Conservation (phyloP, 2,329 filamentous ascomycete species). For the Penicillium psychrosexuale region DNA sequence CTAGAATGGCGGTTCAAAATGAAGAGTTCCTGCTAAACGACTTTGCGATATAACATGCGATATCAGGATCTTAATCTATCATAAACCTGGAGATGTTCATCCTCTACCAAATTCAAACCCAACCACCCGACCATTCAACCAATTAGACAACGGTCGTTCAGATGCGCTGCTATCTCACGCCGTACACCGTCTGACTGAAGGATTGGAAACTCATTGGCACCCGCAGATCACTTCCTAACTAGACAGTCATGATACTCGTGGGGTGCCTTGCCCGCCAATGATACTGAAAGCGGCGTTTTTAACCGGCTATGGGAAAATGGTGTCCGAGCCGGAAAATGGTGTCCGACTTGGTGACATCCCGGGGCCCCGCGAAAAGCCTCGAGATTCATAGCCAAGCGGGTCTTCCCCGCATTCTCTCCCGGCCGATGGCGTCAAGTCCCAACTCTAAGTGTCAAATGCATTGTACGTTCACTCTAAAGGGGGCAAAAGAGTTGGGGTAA, state of each 20-base stretch:
- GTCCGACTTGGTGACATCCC: neutral
- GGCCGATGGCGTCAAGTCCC: neutral
- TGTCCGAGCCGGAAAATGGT: slow-evolving; percentile 4
- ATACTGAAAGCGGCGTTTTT: neutral
- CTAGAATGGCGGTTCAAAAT: too few relatives aligned
- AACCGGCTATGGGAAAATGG: neutral
- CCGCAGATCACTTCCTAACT: neutral
- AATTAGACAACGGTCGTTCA: too few relatives aligned
- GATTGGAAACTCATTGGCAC: neutral
- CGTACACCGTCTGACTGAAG: too few relatives aligned
- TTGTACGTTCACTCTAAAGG: too few relatives aligned
- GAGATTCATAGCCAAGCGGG: neutral
- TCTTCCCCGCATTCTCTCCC: neutral
- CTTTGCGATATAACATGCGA: too few relatives aligned
- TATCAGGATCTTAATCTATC: too few relatives aligned
- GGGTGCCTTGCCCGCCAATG: neutral
- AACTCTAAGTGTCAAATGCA: neutral
- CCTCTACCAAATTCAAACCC: too few relatives aligned
- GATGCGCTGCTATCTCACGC: too few relatives aligned
- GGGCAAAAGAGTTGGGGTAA: neutral
- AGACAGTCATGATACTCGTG: neutral
- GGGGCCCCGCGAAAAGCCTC: neutral
- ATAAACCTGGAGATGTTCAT: too few relatives aligned
- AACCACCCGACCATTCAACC: too few relatives aligned
- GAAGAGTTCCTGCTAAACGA: too few relatives aligned